Base-by-base conservation (phyloP, 2,329 filamentous ascomycete genomes). In the Fusarium phyllophilum region DNA sequence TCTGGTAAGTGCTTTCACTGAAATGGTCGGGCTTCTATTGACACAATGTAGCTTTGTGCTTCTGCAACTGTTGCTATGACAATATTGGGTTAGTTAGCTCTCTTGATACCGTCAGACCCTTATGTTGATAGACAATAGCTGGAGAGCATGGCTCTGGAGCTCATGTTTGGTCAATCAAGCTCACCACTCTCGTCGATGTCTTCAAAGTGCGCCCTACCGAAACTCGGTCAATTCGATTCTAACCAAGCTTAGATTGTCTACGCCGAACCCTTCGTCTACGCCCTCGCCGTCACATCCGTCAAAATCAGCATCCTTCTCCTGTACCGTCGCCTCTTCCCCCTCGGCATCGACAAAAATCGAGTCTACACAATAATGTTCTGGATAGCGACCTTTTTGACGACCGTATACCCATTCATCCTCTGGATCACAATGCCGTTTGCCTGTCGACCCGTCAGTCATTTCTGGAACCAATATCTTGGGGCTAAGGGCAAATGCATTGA, bases 281-380 rank as follows among this genome's bases (percentile, higher is more conserved):
- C 66, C 18, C 48, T 68, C 26, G 64, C 66, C 9, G 66, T 68
- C 2, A 68, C 66, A n/a, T 68, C 66, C 5, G 66, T 68, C 33
- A 68, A 68, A 8, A 55, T 49, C 12, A 68, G 66, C 20, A 68
- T 68, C 12, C 66, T 68, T n/a, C 66, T 68, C 6, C 64, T 68
- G 0, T 68, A 68, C 26, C 66, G 66, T 3, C 66, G 66, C 6
- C 66, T 68, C 11, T 68, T 68, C n/a, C 66, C 66, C 12, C 64
- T 68, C 0, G 64, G 55, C 10, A 68, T 54, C n/a, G 38, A 68
- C n/a, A 63, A 55, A 12, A 68, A 61, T 12, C 64, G 66, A 14
- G 10, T 61, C 0, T 68, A 68, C 18, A 68, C 48, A 10, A 36
- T 68, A 15, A 62, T 68, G 56, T 68, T 68, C 20, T 68, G 39